These are phyloP conservation scores for Eruca vesicaria DNA, from an alignment of 441 rosid species.

Conservation along the genomic window DNA sequence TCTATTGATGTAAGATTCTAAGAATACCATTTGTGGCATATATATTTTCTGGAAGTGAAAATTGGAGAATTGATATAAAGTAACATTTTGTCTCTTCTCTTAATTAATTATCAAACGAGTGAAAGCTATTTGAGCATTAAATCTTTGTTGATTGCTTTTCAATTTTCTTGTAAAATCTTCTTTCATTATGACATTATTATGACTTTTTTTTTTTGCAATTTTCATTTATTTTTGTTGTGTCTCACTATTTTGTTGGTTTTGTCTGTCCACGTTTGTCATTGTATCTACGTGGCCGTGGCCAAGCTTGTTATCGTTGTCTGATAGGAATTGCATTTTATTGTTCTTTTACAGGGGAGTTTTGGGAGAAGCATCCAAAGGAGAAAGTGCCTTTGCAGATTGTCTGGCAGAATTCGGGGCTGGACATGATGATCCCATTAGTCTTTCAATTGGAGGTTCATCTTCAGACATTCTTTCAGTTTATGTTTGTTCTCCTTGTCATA, in stretches of 20 bases:
- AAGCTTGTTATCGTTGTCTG: not conserved
- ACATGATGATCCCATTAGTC: constrained; percentile 75
- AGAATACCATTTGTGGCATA: not conserved
- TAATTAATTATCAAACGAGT: not conserved
- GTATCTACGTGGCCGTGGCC: not conserved
- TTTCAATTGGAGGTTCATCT: constrained; percentile 78
- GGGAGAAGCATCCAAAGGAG: constrained; percentile 72
- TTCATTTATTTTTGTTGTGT: not conserved
- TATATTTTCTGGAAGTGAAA: not conserved
- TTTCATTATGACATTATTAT: not conserved
- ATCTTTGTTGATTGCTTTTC: not conserved
- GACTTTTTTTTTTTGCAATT: not conserved
- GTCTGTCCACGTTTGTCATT: not conserved
- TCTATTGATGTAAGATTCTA: not conserved
- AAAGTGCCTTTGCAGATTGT: constrained; percentile 61
- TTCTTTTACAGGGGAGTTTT: constrained; percentile 54
- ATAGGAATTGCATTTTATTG: not conserved
- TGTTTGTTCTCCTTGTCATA: not conserved
- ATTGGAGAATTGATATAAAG: not conserved
- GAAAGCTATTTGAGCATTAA: not conserved
- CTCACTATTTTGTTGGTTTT: not conserved
- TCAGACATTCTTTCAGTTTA: constrained; percentile 5
- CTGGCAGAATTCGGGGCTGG: no score
- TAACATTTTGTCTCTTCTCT: constrained; percentile 8
- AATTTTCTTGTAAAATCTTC: not conserved